These are phyloP conservation scores for Paraglomus occultum DNA, from an alignment of 192 early-diverging fungal species.

Conservation along the genomic window DNA sequence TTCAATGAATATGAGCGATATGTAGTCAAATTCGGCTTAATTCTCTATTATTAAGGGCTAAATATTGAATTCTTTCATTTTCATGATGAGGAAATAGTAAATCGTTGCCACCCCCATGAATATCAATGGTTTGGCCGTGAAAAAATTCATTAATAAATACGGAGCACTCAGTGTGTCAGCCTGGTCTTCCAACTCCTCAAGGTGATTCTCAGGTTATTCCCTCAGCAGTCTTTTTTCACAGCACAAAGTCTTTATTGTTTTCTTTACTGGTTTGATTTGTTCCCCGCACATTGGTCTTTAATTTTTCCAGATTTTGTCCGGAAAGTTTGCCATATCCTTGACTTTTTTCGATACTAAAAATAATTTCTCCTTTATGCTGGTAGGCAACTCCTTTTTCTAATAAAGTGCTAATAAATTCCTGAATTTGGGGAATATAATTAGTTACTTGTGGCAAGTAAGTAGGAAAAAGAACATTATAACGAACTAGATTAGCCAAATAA, in stretches of 20 bases:
- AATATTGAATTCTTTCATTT: conserved; percentile 12
- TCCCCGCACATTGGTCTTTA: background rate
- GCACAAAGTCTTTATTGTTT: conserved; percentile 3
- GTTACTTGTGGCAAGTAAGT: background rate
- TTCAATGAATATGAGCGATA: conserved; percentile 1
- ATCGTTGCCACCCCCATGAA: background rate
- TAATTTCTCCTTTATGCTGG: background rate
- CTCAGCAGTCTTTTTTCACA: conserved; percentile 1
- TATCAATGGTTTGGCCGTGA: background rate
- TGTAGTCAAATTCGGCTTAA: background rate
- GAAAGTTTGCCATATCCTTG: background rate
- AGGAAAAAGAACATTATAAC: conserved; percentile 4
- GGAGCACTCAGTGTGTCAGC: background rate
- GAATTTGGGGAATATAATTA: background rate
- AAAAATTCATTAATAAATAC: conserved; percentile 11
- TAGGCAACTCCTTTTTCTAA: background rate
- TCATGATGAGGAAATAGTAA: conserved; percentile 5
- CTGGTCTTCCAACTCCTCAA: background rate
- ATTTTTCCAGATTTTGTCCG: conserved; percentile 1
- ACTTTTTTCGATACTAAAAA: background rate
- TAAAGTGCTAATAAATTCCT: background rate
- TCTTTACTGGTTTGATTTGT: background rate
- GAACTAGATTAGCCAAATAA: background rate
- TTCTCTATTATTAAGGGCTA: background rate
- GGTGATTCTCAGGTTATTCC: background rate